These are phyloP conservation scores for Petunia axillaris DNA, from an alignment of 257 asterid species.

Conservation along the genomic window DNA sequence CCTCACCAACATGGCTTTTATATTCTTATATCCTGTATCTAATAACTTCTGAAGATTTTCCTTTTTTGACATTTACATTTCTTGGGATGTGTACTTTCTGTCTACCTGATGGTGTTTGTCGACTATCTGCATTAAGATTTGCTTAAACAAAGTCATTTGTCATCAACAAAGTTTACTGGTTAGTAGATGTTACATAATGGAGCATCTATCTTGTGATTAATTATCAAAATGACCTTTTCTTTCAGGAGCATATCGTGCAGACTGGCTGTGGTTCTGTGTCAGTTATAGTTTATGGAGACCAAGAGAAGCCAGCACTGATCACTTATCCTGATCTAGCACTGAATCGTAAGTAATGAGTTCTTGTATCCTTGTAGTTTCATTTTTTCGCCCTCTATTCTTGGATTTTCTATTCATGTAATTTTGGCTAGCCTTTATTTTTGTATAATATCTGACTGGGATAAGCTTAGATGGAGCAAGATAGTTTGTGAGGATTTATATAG, in stretches of 20 bases:
- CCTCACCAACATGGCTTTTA: neutral
- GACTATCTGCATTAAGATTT: neutral
- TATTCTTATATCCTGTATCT: neutral
- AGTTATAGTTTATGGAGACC: constrained; percentile 85
- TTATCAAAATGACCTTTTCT: constrained; percentile 26
- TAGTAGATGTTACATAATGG: neutral
- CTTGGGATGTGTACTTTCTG: neutral
- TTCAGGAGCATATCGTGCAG: constrained; percentile 80
- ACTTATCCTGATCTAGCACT: constrained; percentile 96
- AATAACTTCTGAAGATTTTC: neutral
- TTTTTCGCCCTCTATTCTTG: neutral
- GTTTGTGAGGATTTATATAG: no score
- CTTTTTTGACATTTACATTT: neutral
- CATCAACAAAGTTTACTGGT: neutral
- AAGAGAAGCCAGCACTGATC: constrained; percentile 89
- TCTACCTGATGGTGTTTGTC: constrained; percentile 10
- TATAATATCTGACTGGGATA: no score
- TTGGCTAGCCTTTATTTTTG: neutral
- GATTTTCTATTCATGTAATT: constrained; percentile 15
- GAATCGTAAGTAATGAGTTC: constrained; percentile 67
- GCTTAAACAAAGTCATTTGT: neutral
- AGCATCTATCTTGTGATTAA: neutral
- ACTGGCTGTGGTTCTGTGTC: constrained; percentile 81
- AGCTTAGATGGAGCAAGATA: no score
- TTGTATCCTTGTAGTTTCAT: constrained; percentile 19